These are phyloP conservation scores for Chaetomium globosum DNA, from an alignment of 2,329 filamentous ascomycete species.

Conservation along the genomic window DNA sequence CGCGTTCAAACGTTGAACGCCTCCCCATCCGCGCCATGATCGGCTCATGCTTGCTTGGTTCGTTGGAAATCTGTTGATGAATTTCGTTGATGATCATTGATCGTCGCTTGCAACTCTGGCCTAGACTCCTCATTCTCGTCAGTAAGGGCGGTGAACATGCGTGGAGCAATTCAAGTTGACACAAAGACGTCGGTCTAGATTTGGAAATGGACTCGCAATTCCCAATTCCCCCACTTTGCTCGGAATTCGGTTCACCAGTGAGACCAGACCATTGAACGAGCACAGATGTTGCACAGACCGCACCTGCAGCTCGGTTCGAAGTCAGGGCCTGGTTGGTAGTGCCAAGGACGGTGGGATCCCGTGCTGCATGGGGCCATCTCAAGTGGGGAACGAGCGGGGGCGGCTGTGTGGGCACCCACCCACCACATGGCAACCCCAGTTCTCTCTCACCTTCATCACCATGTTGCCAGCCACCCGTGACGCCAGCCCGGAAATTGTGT, in stretches of 20 bases:
- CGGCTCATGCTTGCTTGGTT: too few relatives aligned
- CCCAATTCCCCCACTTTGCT: not conserved
- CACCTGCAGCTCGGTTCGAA: conserved; percentile 8
- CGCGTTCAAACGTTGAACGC: not conserved
- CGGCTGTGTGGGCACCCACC: too few relatives aligned
- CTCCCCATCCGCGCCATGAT: not conserved
- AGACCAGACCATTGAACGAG: conserved; percentile 20
- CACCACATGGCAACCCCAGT: not conserved
- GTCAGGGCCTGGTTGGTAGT: not conserved
- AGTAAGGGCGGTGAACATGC: not conserved
- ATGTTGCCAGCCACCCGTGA: too few relatives aligned
- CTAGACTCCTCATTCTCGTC: not conserved
- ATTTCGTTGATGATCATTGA: not conserved
- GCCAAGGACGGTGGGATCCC: conserved; percentile 21
- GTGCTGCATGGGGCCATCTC: conserved; percentile 14
- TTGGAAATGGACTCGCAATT: conserved; percentile 1
- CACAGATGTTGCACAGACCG: conserved; percentile 21
- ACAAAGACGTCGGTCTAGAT: not conserved
- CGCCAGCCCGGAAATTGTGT: conserved; percentile 24
- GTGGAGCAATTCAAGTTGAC: not conserved
- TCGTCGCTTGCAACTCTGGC: not conserved
- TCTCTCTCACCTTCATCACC: conserved; percentile 19
- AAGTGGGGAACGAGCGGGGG: not conserved
- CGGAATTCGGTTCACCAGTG: conserved; percentile 21
- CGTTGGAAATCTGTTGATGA: too few relatives aligned